Evolutionary conservation across 192 early-diverging fungal genomes (phyloP).

Genomic region (Gorgonomyces haynaldii): DNA sequence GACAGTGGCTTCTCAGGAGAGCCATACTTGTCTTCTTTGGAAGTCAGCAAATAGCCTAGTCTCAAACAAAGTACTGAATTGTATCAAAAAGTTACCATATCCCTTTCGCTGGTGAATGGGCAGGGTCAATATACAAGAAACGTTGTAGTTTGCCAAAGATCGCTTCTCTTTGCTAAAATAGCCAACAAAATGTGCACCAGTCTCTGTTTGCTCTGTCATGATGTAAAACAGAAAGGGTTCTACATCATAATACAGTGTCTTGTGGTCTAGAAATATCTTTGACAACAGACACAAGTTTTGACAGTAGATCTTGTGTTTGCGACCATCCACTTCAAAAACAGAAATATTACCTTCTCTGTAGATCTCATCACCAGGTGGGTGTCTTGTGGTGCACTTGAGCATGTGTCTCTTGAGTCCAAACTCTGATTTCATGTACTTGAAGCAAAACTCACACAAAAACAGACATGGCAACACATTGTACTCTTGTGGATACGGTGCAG

Average conservation of each 20-base stretch:
- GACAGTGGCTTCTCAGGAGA: constrained; percentile 89
- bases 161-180: constrained; percentile 98
- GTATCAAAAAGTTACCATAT: constrained; percentile 86
- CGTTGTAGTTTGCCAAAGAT: constrained; percentile 74
- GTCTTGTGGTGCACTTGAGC: constrained; percentile 63
- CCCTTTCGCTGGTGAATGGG: constrained; percentile 85
- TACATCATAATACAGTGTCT: constrained; percentile 92
- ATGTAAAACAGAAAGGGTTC: constrained; percentile 92
- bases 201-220: constrained; percentile 46
- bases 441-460: constrained; percentile 83
- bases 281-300: constrained; percentile 89
- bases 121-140: constrained; percentile 90
- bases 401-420: constrained; percentile 62
- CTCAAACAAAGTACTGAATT: constrained; percentile 64
- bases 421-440: constrained; percentile 83
- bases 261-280: constrained; percentile 94
- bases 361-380: constrained; percentile 71
- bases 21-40: constrained; percentile 61
- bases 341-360: constrained; percentile 58
- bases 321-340: constrained; percentile 79
- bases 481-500: constrained; percentile 87
- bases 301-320: constrained; percentile 80
- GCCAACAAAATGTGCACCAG: constrained; percentile 59
- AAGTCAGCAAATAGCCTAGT: constrained; percentile 73
- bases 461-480: constrained; percentile 58